Percentiles rank a stretch among this genome's conserved stretches.
Conservation (phyloP, 2,329 filamentous ascomycete genomes). For the Graphilbum sp. region DNA sequence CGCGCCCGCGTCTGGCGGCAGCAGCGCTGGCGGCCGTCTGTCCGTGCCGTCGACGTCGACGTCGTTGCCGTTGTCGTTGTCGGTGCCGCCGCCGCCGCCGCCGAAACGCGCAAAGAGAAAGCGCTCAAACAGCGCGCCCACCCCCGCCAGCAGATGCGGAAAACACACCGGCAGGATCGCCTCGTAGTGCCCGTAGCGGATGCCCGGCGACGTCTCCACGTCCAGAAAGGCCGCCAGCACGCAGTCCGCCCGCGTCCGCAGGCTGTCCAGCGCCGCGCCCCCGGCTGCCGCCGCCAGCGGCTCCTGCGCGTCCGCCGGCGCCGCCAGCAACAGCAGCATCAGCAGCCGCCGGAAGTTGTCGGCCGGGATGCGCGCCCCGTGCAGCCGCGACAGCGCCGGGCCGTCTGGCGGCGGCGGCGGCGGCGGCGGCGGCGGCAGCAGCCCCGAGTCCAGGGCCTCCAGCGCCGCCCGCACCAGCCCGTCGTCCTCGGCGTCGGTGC, state of each 20-base stretch:
- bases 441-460: slow-evolving; percentile 50
- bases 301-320: slow-evolving; percentile 49
- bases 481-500: slow-evolving; percentile 34
- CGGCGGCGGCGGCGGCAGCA: slow-evolving; percentile 6
- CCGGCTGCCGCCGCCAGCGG: slow-evolving; percentile 43
- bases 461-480: slow-evolving; percentile 53
- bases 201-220: slow-evolving; percentile 45
- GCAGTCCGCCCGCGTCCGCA: slow-evolving; percentile 45
- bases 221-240: slow-evolving; percentile 50
- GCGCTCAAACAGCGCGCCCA: slow-evolving; percentile 55
- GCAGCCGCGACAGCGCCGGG: slow-evolving; percentile 24
- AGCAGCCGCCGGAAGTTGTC: slow-evolving; percentile 57
- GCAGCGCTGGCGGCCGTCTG: slow-evolving; percentile 17
- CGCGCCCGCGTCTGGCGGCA: slow-evolving; percentile 35
- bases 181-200: slow-evolving; percentile 46
- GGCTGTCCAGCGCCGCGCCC: slow-evolving; percentile 37
- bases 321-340: slow-evolving; percentile 51
- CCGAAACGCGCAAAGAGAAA: slow-evolving; percentile 58
- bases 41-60: neutral
- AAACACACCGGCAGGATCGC: slow-evolving; percentile 40
- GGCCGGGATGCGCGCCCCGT: slow-evolving; percentile 53
- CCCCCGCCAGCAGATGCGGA: slow-evolving; percentile 50
- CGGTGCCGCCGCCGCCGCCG: neutral
- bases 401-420: neutral
- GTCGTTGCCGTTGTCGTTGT: slow-evolving; percentile 2